Conservation (phyloP, 1,284 basidiomycete species). For the Apiotrichum gracile region DNA sequence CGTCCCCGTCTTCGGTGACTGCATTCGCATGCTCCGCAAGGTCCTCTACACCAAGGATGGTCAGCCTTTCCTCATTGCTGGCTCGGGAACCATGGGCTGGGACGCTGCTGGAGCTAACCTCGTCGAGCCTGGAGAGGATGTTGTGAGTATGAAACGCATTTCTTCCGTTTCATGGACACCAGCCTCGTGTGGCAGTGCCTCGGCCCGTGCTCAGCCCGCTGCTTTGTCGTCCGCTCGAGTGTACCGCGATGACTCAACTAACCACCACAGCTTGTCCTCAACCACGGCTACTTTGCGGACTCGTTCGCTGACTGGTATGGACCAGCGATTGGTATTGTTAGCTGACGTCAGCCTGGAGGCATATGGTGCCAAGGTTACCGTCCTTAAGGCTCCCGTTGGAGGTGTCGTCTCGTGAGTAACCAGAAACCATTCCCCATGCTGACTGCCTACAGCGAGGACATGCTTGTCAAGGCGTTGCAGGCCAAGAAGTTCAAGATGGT, state of each 20-base stretch:
- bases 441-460: slow-evolving; percentile 32
- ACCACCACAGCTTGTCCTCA: slow-evolving; percentile 49
- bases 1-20: slow-evolving; percentile 81
- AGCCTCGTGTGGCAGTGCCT: too few relatives aligned
- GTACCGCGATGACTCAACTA: not conserved
- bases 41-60: slow-evolving; percentile 63
- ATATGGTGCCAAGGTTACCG: slow-evolving; percentile 86
- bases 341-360: slow-evolving; percentile 59
- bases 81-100: slow-evolving; percentile 94
- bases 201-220: too few relatives aligned
- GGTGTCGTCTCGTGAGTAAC: slow-evolving; percentile 56
- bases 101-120: slow-evolving; percentile 69
- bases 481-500: slow-evolving; percentile 82
- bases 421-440: not conserved
- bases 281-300: slow-evolving; percentile 83
- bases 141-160: slow-evolving; percentile 48
- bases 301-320: slow-evolving; percentile 74
- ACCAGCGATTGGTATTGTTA: not conserved
- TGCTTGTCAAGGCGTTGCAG: slow-evolving; percentile 57
- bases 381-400: slow-evolving; percentile 78
- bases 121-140: slow-evolving; percentile 69
- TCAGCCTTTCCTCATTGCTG: slow-evolving; percentile 86
- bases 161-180: too few relatives aligned
- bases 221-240: too few relatives aligned
- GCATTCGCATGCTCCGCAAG: slow-evolving; percentile 76